Evolutionary conservation across 2,329 filamentous ascomycete species (phyloP).

Genomic region (Neofusicoccum umdonicola): DNA sequence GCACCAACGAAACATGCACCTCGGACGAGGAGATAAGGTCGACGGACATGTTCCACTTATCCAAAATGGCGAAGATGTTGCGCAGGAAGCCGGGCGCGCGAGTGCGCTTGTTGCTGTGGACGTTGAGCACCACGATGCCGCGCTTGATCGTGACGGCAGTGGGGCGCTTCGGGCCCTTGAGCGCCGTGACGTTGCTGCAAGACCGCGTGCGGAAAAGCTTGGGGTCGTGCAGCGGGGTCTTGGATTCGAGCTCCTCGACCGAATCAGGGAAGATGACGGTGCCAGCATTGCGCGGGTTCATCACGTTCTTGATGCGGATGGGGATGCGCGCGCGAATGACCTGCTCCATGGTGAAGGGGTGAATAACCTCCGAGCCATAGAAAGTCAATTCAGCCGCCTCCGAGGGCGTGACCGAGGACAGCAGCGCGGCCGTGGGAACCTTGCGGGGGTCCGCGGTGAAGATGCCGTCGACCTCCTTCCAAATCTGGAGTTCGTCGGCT

Average conservation of each 20-base stretch:
- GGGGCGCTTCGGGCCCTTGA: conserved; percentile 50
- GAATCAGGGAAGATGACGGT: conserved; percentile 81
- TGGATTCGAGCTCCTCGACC: conserved; percentile 53
- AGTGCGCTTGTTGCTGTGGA: conserved; percentile 95
- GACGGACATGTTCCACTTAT: conserved; percentile 82
- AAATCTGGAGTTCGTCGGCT: conserved; percentile 89
- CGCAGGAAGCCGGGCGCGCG: conserved; percentile 96
- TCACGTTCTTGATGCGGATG: conserved; percentile 89
- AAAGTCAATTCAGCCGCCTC: conserved; percentile 92
- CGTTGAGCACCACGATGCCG: conserved; percentile 94
- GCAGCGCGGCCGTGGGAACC: conserved; percentile 87
- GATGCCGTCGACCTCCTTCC: conserved; percentile 98
- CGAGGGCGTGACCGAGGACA: conserved; percentile 83
- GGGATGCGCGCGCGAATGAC: conserved; percentile 73
- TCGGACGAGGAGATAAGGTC: conserved; percentile 96
- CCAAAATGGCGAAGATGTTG: conserved; percentile 86
- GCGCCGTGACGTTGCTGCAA: conserved; percentile 40
- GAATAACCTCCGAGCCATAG: conserved; percentile 81
- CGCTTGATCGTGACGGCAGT: conserved; percentile 92
- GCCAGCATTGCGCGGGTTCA: conserved; percentile 75
- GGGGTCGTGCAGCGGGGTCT: conserved; percentile 57
- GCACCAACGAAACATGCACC: conserved; percentile 95
- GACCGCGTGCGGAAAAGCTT: conserved; percentile 51
- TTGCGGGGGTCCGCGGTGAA: conserved; percentile 84
- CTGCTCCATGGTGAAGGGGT: conserved; percentile 98